Evolutionary conservation across 352 stramenopile species (phyloP).

Genomic region (Globisporangium irregulare): DNA sequence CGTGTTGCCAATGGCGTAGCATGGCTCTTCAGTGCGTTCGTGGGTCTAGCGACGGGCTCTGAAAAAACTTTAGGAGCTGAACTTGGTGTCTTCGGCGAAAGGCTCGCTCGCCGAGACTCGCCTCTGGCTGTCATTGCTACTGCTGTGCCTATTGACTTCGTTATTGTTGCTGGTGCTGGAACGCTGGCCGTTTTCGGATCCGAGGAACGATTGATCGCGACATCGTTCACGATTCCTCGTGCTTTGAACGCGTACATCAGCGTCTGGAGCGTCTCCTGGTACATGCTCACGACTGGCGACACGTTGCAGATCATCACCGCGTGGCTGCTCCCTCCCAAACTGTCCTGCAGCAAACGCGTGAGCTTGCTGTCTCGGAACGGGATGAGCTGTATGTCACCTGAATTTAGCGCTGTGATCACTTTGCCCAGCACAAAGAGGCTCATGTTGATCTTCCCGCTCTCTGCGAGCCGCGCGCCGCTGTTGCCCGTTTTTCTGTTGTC

Average conservation of each 20-base stretch:
- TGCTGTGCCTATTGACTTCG: neutral
- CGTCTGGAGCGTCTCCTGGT: constrained; percentile 38
- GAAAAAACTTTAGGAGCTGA: neutral
- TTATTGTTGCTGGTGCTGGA: neutral
- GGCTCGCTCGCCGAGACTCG: neutral
- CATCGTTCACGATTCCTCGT: constrained; percentile 29
- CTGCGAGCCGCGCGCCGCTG: constrained; percentile 26
- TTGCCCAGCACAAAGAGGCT: constrained; percentile 75
- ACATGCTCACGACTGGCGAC: constrained; percentile 19
- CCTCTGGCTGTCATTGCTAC: neutral
- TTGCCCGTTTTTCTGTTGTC: constrained; percentile 34
- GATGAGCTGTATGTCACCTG: constrained; percentile 58
- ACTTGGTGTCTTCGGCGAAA: neutral
- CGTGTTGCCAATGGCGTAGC: neutral
- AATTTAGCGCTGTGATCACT: constrained; percentile 69
- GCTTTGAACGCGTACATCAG: constrained; percentile 41
- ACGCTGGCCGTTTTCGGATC: neutral
- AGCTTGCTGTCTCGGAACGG: constrained; percentile 75
- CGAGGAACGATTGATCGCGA: constrained; percentile 13
- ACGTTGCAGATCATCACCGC: constrained; percentile 47
- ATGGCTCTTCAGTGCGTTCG: neutral
- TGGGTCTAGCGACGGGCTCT: neutral
- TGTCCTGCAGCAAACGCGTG: constrained; percentile 66
- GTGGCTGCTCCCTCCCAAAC: constrained; percentile 35
- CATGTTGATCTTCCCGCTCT: constrained; percentile 69